Percentiles rank a stretch among this genome's conserved stretches.
Evolutionary conservation across 2,329 filamentous ascomycete species (phyloP).

Genomic region (Talaromyces sp.): DNA sequence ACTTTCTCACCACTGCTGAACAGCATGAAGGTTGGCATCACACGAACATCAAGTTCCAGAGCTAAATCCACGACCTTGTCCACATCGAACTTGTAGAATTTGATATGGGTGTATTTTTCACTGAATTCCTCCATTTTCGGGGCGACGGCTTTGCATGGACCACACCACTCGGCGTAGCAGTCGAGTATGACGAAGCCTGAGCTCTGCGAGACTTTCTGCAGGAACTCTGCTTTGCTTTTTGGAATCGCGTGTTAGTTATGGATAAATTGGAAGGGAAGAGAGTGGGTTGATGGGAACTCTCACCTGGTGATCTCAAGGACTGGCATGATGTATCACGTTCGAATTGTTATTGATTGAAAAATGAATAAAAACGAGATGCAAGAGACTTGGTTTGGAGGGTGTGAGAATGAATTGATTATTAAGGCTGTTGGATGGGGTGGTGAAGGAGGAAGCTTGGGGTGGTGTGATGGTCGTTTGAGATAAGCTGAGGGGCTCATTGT

Average conservation of each 20-base stretch:
- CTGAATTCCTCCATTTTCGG: slow-evolving; percentile 15
- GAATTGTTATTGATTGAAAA: too few species aligned
- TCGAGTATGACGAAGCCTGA: slow-evolving; percentile 12
- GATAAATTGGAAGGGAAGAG: too few species aligned
- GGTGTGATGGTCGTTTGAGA: too few species aligned
- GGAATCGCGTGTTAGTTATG: neutral
- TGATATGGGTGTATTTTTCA: neutral
- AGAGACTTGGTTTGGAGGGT: too few species aligned
- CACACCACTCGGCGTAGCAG: slow-evolving; percentile 19
- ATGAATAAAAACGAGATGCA: too few species aligned
- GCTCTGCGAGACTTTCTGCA: slow-evolving; percentile 5
- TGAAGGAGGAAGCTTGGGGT: too few species aligned
- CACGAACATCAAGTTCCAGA: slow-evolving; percentile 15
- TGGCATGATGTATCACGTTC: slow-evolving; percentile 7
- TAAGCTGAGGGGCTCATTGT: too few species aligned
- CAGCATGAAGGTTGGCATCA: slow-evolving; percentile 18
- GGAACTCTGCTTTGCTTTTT: slow-evolving; percentile 12
- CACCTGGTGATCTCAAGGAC: slow-evolving; percentile 12
- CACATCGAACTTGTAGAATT: slow-evolving; percentile 22
- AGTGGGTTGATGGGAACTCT: neutral
- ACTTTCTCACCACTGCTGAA: slow-evolving; percentile 17
- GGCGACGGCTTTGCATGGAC: slow-evolving; percentile 16
- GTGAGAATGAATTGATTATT: too few species aligned
- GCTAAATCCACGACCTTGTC: slow-evolving; percentile 13
- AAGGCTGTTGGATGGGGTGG: too few species aligned